phyloP scores from a whole-genome alignment of 2,329 filamentous ascomycete genomes.

The Alternaria novae-zelandiae region DNA sequence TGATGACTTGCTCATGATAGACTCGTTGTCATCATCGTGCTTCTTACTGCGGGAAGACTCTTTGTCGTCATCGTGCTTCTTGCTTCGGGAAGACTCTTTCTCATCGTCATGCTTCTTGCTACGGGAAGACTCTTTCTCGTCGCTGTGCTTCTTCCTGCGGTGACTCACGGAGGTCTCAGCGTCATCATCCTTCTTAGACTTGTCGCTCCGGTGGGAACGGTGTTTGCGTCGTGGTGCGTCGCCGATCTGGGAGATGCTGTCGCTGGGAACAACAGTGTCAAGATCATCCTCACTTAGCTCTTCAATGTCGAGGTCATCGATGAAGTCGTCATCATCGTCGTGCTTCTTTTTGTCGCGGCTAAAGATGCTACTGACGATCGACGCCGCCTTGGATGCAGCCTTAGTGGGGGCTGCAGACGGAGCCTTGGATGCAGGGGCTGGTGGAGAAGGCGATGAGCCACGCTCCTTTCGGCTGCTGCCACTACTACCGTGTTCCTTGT shows the following conservation, averaged over 20 bases:
- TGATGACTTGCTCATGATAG: conserved; percentile 37
- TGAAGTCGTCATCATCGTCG: conserved; percentile 39
- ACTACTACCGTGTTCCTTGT: conserved; percentile 19
- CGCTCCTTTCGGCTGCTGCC: conserved; percentile 29
- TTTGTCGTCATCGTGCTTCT: conserved; percentile 18
- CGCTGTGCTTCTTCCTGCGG: conserved; percentile 17
- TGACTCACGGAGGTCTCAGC: conserved; percentile 29
- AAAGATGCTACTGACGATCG: conserved; percentile 46
- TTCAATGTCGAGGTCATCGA: conserved; percentile 48
- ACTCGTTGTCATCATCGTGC: conserved; percentile 22
- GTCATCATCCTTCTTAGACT: conserved; percentile 16
- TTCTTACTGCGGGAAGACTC: conserved; percentile 14
- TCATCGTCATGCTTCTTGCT: neutral
- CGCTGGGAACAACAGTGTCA: conserved; percentile 56
- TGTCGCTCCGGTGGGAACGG: conserved; percentile 25
- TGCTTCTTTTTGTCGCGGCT: conserved; percentile 42
- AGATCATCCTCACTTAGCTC: conserved; percentile 42
- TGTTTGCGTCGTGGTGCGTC: conserved; percentile 41
- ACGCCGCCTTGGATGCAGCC: conserved; percentile 35
- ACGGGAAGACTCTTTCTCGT: conserved; percentile 9
- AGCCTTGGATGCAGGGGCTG: conserved; percentile 29
- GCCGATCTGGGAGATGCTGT: conserved; percentile 54
- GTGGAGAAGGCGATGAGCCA: conserved; percentile 31
- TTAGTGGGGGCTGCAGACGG: conserved; percentile 27
- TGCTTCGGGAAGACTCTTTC: neutral